Percentiles rank a stretch among this genome's conserved stretches.
phyloP scores from a whole-genome alignment of 139 green algal species.

The Chlorella sorokiniana region DNA sequence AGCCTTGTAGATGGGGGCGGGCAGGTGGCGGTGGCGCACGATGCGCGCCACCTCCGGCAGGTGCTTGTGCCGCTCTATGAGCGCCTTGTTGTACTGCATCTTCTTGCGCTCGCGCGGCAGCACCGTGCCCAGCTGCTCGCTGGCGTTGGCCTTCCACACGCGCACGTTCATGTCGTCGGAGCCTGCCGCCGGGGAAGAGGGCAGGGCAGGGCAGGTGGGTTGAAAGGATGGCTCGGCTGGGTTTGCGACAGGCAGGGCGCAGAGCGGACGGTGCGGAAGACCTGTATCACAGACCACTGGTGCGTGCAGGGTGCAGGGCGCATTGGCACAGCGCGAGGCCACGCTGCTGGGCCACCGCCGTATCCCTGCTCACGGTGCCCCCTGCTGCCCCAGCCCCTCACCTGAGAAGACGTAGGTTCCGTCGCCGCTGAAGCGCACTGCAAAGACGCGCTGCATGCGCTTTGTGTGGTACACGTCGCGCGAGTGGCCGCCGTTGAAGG shows the following conservation, averaged over 20 bases:
- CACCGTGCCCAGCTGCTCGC: slow-evolving; percentile 84
- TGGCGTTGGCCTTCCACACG: slow-evolving; percentile 82
- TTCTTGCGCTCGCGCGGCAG: slow-evolving; percentile 89
- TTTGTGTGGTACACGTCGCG: slow-evolving; percentile 93
- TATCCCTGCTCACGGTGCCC: neutral
- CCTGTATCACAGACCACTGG: no score
- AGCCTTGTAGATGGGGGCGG: slow-evolving; percentile 87
- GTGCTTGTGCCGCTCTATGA: slow-evolving; percentile 95
- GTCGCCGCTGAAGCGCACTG: slow-evolving; percentile 87
- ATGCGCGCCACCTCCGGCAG: slow-evolving; percentile 93
- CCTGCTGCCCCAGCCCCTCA: neutral
- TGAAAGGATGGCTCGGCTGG: neutral
- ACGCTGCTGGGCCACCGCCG: neutral
- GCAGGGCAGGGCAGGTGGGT: neutral
- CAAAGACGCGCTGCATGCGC: slow-evolving; percentile 96
- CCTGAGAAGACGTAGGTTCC: slow-evolving; percentile 93
- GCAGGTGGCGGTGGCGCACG: slow-evolving; percentile 85
- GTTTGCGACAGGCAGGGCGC: no score
- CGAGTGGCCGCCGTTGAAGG: slow-evolving; percentile 82
- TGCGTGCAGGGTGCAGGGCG: no score
- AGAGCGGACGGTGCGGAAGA: no score
- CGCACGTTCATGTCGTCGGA: slow-evolving; percentile 76
- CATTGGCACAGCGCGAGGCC: no score
- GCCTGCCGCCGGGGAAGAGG: slow-evolving; percentile 13
- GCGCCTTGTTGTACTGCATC: slow-evolving; percentile 81